A percentile compares a stretch with the other conserved stretches of the same genome.
These are phyloP conservation scores for Hansenula lynferdii DNA, from an alignment of 1,139 yeast genomes.

Conservation along the genomic window DNA sequence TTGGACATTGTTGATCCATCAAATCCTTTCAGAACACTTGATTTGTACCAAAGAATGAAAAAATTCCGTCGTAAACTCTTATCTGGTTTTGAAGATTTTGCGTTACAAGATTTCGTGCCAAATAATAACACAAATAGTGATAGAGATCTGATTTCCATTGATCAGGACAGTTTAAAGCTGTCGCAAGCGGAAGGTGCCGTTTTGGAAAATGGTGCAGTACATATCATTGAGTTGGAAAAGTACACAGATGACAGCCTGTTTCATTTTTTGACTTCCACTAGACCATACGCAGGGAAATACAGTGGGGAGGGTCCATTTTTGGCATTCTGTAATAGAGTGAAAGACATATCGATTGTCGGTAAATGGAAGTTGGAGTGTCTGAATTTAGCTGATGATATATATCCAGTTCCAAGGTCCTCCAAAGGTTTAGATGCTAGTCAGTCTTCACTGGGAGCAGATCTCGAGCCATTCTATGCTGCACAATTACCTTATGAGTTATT, in stretches of 20 bases:
- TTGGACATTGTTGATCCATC: slow-evolving; percentile 52
- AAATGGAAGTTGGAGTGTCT: slow-evolving; percentile 30
- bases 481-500: slow-evolving; percentile 34
- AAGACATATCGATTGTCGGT: too few relatives aligned
- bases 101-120: slow-evolving; percentile 25
- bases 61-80: slow-evolving; percentile 46
- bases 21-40: slow-evolving; percentile 40
- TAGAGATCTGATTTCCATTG: too few relatives aligned
- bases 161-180: neutral
- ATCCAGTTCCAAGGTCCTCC: slow-evolving; percentile 43
- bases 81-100: slow-evolving; percentile 52
- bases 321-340: too few relatives aligned
- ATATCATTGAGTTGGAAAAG: neutral
- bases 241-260: neutral
- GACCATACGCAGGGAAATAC: too few relatives aligned
- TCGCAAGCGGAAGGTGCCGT: neutral
- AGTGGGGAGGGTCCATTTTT: too few relatives aligned
- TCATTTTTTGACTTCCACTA: too few relatives aligned
- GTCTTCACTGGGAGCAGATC: slow-evolving; percentile 48
- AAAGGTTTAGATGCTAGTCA: slow-evolving; percentile 30
- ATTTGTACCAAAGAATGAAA: slow-evolving; percentile 52
- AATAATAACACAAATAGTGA: too few relatives aligned
- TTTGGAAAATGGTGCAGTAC: neutral
- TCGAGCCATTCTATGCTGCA: slow-evolving; percentile 42
- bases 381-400: slow-evolving; percentile 32